Conservation (phyloP, 1,139 yeast genomes). For the Scheffersomyces lignicola region DNA sequence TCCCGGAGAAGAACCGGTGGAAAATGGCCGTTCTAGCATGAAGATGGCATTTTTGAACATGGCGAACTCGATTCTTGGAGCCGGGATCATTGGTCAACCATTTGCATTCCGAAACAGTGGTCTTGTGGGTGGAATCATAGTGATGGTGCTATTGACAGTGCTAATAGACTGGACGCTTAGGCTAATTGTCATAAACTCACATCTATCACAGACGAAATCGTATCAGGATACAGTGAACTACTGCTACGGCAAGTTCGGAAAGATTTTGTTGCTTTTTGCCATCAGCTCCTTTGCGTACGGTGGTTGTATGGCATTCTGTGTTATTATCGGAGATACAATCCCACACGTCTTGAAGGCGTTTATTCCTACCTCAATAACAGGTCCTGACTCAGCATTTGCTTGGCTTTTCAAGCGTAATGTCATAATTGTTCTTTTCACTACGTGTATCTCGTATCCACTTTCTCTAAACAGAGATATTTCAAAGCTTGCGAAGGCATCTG, state of each 20-base stretch:
- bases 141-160: slow-evolving; percentile 59
- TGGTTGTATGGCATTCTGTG: slow-evolving; percentile 91
- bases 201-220: slow-evolving; percentile 69
- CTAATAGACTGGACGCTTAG: slow-evolving; percentile 86
- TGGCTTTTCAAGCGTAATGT: slow-evolving; percentile 66
- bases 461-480: slow-evolving; percentile 81
- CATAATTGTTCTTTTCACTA: slow-evolving; percentile 67
- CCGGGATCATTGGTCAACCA: slow-evolving; percentile 94
- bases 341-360: slow-evolving; percentile 83
- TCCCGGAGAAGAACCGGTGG: slow-evolving; percentile 10
- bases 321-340: slow-evolving; percentile 91
- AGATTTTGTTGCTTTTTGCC: slow-evolving; percentile 63
- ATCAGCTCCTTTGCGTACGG: slow-evolving; percentile 93
- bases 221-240: slow-evolving; percentile 84
- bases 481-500: slow-evolving; percentile 84
- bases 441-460: slow-evolving; percentile 77
- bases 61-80: slow-evolving; percentile 93
- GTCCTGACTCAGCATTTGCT: slow-evolving; percentile 31
- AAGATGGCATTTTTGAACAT: slow-evolving; percentile 94
- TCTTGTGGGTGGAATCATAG: slow-evolving; percentile 66
- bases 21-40: slow-evolving; percentile 49
- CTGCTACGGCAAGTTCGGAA: slow-evolving; percentile 78
- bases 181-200: slow-evolving; percentile 80
- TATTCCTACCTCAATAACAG: slow-evolving; percentile 51
- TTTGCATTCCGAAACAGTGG: slow-evolving; percentile 85